These are phyloP conservation scores for Amaranthus hypochondriacus DNA, from an alignment of 148 eudicot species.

Conservation along the genomic window DNA sequence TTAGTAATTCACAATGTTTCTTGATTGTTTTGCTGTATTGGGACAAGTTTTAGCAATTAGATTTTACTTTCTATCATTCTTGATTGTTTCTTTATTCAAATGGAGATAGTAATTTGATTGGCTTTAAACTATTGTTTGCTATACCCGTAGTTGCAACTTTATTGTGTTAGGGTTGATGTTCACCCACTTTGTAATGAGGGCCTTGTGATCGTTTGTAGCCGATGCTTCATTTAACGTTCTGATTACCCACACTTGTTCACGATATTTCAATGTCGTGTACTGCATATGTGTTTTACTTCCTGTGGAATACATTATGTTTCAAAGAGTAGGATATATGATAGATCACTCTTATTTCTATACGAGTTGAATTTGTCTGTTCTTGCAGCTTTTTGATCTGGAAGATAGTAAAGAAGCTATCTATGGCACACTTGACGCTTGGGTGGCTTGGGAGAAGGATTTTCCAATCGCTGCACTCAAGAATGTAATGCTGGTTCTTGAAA, in stretches of 20 bases:
- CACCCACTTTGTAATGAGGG: too few relatives aligned
- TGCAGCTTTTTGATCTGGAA: slow-evolving; percentile 46
- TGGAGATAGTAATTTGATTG: too few relatives aligned
- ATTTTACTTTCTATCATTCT: too few relatives aligned
- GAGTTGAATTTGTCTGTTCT: not conserved
- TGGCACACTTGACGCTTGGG: slow-evolving; percentile 80
- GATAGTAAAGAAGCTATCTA: slow-evolving; percentile 75
- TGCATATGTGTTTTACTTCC: not conserved
- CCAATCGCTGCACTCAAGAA: slow-evolving; percentile 69
- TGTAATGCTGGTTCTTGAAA: slow-evolving; percentile 69
- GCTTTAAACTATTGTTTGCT: too few relatives aligned
- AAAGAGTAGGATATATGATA: not conserved
- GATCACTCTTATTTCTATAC: not conserved
- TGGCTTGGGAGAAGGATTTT: slow-evolving; percentile 85
- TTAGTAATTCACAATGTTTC: too few relatives aligned
- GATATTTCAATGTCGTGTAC: not conserved
- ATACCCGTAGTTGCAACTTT: too few relatives aligned
- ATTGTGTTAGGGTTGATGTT: too few relatives aligned
- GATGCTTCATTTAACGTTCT: too few relatives aligned
- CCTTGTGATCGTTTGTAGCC: too few relatives aligned
- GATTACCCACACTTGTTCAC: not conserved
- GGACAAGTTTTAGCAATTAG: too few relatives aligned
- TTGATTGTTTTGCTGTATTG: too few relatives aligned
- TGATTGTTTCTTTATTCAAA: too few relatives aligned
- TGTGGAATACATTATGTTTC: not conserved